Conservation (phyloP, 495 filamentous ascomycete species). For the Pseudomonodictys pantanalensis region DNA sequence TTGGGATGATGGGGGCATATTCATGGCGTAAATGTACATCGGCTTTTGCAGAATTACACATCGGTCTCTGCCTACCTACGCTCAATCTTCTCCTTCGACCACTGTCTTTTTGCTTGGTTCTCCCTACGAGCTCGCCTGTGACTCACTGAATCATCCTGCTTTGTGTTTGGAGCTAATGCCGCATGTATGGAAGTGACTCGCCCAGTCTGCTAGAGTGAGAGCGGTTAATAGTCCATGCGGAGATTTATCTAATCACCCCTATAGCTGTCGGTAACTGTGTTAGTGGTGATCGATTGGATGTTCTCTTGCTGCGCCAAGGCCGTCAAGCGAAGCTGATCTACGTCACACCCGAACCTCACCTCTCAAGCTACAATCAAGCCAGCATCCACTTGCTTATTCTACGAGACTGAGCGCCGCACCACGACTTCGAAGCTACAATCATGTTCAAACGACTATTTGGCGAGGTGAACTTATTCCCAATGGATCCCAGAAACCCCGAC, state of each 20-base stretch:
- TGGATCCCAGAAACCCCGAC: not conserved
- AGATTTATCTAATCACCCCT: too few species aligned
- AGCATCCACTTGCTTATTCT: not conserved
- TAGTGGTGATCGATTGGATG: not conserved
- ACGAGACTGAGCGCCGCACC: not conserved
- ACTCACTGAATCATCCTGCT: too few species aligned
- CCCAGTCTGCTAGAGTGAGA: too few species aligned
- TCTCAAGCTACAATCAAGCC: not conserved
- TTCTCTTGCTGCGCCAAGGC: not conserved
- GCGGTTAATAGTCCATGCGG: too few species aligned
- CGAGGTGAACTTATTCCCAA: constrained; percentile 29
- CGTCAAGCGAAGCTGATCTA: constrained; percentile 18
- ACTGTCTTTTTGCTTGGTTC: not conserved
- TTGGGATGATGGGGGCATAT: constrained; percentile 36
- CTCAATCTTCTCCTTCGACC: not conserved
- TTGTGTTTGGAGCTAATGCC: too few species aligned
- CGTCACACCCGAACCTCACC: constrained; percentile 22
- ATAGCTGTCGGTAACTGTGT: not conserved
- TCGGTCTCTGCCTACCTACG: constrained; percentile 11
- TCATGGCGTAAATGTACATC: constrained; percentile 33
- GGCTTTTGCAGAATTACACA: constrained; percentile 23
- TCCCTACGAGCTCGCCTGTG: too few species aligned
- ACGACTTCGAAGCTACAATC: not conserved
- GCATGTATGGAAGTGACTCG: too few species aligned
- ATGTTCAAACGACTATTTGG: constrained; percentile 43